Conservation (phyloP, 108 stramenopile species). For the Seminavis robusta region DNA sequence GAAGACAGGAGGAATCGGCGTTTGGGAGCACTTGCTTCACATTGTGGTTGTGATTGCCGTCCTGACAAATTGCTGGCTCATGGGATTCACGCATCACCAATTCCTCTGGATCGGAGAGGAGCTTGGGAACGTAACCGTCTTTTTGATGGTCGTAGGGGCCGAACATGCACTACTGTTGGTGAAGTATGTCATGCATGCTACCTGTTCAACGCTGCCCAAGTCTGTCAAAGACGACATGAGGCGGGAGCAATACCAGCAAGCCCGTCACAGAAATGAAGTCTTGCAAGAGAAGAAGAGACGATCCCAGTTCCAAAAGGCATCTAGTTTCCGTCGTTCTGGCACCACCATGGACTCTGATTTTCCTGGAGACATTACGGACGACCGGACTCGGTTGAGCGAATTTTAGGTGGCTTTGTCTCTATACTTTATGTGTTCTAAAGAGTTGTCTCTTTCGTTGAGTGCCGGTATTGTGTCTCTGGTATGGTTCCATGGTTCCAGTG, state of each 20-base stretch:
- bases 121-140: slow-evolving; percentile 56
- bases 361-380: no score
- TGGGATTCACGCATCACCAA: slow-evolving; percentile 81
- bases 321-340: no score
- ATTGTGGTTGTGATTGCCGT: slow-evolving; percentile 94
- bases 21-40: slow-evolving; percentile 95
- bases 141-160: slow-evolving; percentile 80
- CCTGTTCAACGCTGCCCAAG: slow-evolving; percentile 60
- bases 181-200: slow-evolving; percentile 80
- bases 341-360: no score
- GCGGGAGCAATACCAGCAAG: slow-evolving; percentile 57
- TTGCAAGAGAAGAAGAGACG: no score
- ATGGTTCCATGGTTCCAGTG: no score
- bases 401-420: no score
- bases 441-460: no score
- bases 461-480: no score
- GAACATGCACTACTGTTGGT: slow-evolving; percentile 88
- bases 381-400: no score
- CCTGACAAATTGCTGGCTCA: slow-evolving; percentile 92
- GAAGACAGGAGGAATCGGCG: slow-evolving; percentile 94
- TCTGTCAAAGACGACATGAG: slow-evolving; percentile 65
- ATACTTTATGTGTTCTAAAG: no score
- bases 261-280: slow-evolving; percentile 18
- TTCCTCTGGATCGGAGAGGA: slow-evolving; percentile 46
- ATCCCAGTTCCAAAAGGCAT: no score